A percentile compares a stretch with the other conserved stretches of the same genome.
Conservation (phyloP, 345 rosid genomes). For the Salix udensis region DNA sequence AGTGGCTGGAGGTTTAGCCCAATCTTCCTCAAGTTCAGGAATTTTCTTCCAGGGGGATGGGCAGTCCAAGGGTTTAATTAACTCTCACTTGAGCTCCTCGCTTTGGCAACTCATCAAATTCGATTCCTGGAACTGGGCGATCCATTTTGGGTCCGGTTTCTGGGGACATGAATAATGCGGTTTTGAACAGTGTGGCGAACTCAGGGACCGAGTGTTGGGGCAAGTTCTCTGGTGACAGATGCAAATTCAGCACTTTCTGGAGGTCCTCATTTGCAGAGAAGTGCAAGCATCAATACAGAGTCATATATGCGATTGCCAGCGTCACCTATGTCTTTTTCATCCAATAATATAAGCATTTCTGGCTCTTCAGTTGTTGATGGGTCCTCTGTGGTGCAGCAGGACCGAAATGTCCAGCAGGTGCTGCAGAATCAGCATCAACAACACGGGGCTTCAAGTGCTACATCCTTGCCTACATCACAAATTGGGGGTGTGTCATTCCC, state of each 20-base stretch:
- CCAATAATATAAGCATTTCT: constrained; percentile 86
- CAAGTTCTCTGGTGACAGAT: constrained; percentile 92
- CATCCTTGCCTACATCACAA: constrained; percentile 63
- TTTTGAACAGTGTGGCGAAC: constrained; percentile 76
- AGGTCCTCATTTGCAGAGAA: constrained; percentile 86
- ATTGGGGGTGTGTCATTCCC: constrained; percentile 56
- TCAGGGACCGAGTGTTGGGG: constrained; percentile 94
- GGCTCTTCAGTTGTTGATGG: constrained; percentile 87
- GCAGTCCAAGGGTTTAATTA: constrained; percentile 79
- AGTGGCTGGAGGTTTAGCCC: constrained; percentile 77
- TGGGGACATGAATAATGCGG: constrained; percentile 75
- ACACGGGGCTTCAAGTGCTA: constrained; percentile 70
- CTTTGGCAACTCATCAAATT: constrained; percentile 77
- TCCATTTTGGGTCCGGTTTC: constrained; percentile 67
- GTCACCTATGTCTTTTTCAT: constrained; percentile 86
- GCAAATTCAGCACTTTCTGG: constrained; percentile 91
- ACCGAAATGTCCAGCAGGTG: constrained; percentile 54
- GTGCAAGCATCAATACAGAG: constrained; percentile 90
- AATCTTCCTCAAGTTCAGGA: constrained; percentile 91
- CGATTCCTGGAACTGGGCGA: constrained; percentile 65
- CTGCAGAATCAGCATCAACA: constrained; percentile 58
- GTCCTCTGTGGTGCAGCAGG: constrained; percentile 72
- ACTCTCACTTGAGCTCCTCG: constrained; percentile 79
- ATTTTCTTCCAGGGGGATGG: constrained; percentile 94
- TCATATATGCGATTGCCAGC: constrained; percentile 95